A percentile compares a stretch with the other conserved stretches of the same genome.
phyloP scores from a whole-genome alignment of 2,329 filamentous ascomycete genomes.

The Pseudogymnoascus sp. region DNA sequence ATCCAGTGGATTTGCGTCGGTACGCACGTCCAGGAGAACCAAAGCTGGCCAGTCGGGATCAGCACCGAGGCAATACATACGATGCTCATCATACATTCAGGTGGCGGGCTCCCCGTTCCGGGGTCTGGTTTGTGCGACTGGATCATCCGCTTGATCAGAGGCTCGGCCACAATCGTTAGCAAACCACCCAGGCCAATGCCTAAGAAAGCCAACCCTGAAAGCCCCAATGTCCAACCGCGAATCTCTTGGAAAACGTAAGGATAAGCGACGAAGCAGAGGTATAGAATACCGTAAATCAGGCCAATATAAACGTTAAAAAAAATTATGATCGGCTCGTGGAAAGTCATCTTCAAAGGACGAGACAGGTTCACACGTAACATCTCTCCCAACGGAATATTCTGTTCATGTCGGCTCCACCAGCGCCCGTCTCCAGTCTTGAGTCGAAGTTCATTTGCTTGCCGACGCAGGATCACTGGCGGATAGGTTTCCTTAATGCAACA shows the following conservation, averaged over 20 bases:
- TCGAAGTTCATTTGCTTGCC: slow-evolving; percentile 53
- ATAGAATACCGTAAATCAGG: slow-evolving; percentile 76
- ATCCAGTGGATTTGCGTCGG: slow-evolving; percentile 73
- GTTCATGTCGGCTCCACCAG: slow-evolving; percentile 74
- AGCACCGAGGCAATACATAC: slow-evolving; percentile 70
- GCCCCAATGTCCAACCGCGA: slow-evolving; percentile 67
- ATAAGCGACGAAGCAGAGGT: slow-evolving; percentile 85
- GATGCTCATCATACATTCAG: slow-evolving; percentile 73
- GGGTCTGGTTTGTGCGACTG: slow-evolving; percentile 67
- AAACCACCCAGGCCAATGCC: slow-evolving; percentile 60
- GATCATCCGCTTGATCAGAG: slow-evolving; percentile 68
- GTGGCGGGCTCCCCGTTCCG: slow-evolving; percentile 60
- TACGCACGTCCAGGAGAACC: slow-evolving; percentile 81
- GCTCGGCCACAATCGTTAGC: slow-evolving; percentile 54
- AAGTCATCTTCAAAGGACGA: slow-evolving; percentile 65
- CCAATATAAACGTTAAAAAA: slow-evolving; percentile 63
- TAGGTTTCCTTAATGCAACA: slow-evolving; percentile 65
- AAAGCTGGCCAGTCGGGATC: slow-evolving; percentile 69
- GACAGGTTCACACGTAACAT: slow-evolving; percentile 57
- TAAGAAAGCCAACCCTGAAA: slow-evolving; percentile 68
- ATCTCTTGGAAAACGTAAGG: slow-evolving; percentile 69
- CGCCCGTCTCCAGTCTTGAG: slow-evolving; percentile 61
- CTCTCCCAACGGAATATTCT: background rate
- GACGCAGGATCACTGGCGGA: slow-evolving; percentile 58
- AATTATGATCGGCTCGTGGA: slow-evolving; percentile 64